phyloP scores from a whole-genome alignment of 2,329 filamentous ascomycete species.

The Pleoardoris graminearum region DNA sequence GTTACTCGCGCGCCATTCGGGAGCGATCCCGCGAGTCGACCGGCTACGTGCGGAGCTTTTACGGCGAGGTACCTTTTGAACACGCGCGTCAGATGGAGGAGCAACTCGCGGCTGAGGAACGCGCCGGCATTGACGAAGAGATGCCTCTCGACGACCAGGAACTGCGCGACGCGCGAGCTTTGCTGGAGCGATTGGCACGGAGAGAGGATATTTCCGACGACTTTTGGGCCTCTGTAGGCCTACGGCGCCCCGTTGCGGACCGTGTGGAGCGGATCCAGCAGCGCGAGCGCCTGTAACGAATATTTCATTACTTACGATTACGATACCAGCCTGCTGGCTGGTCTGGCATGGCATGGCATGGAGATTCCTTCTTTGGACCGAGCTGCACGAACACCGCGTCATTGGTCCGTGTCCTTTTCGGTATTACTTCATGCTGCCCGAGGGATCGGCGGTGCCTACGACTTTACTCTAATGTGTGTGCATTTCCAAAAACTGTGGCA shows the following conservation, averaged over 20 bases:
- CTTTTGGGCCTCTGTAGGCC: conserved; percentile 66
- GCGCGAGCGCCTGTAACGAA: conserved; percentile 32
- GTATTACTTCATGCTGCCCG: no score
- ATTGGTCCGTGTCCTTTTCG: no score
- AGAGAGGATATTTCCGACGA: conserved; percentile 79
- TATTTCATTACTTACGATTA: background rate
- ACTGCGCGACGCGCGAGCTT: conserved; percentile 69
- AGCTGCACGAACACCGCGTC: background rate
- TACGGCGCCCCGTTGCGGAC: conserved; percentile 41
- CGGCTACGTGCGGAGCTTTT: conserved; percentile 35
- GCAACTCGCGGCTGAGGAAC: conserved; percentile 20
- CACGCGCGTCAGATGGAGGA: conserved; percentile 8
- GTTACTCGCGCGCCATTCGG: conserved; percentile 33
- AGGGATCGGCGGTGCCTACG: no score
- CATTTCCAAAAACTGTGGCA: no score
- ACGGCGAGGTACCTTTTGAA: conserved; percentile 18
- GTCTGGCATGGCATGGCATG: conserved; percentile 4
- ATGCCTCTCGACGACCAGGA: conserved; percentile 42
- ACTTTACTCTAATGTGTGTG: no score
- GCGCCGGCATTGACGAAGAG: conserved; percentile 25
- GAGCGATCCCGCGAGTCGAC: conserved; percentile 34
- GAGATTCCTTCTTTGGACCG: background rate
- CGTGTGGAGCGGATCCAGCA: conserved; percentile 41
- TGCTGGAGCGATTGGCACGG: conserved; percentile 70
- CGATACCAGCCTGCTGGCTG: conserved; percentile 10